Evolutionary conservation across 2,329 filamentous ascomycete species (phyloP), one percentile per base, ranked within the genome.

Genomic region (Neurospora crassa): DNA sequence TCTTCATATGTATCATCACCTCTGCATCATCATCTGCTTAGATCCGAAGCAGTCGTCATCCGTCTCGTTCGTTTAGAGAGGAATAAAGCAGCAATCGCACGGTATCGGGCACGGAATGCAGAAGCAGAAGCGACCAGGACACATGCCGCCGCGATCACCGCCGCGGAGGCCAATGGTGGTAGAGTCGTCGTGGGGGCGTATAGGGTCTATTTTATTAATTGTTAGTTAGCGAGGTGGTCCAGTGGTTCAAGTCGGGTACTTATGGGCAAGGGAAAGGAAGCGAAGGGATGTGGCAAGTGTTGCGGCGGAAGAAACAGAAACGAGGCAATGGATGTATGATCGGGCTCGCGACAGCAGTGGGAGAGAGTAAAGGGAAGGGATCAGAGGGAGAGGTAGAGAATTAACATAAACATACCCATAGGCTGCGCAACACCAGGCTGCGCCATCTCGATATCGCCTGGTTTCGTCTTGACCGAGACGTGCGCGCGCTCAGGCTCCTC

Each of bases 41-140:
- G 10, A n/a, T 1, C 4, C 18, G 0, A 45, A 1, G 43, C 18
- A 45, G 43, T 20, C n/a, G 8, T 11, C 8, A 2, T 37, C 34
- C 34, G 34, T 37, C 20, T 11, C 69, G 34, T 29, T 37, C n/a
- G n/a, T n/a, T n/a, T 41, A 12, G 42, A 67, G 37, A 12, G 40
- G 78, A 67, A 81, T 80, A 68, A 81, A 79, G 73, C 80, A 81
- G 72, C 76, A 81, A 70, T 81, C 78, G 75, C 80, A 81, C 1
- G 80, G 80, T 10, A 81, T 71, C 20, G 80, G 80, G 74, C 80
- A 81, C 14, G 80, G 80, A 14, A 81, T 75, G 70, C 78, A 79
- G 76, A 81, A 81, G 76, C 80, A 81, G 77, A 81, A 81, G 7
- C 80, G 78, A 4, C 80, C 80, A 4, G 80, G 80, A 53, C 79